phyloP scores from a whole-genome alignment of 192 early-diverging fungal genomes.

The Gaertneriomyces semiglobifer region DNA sequence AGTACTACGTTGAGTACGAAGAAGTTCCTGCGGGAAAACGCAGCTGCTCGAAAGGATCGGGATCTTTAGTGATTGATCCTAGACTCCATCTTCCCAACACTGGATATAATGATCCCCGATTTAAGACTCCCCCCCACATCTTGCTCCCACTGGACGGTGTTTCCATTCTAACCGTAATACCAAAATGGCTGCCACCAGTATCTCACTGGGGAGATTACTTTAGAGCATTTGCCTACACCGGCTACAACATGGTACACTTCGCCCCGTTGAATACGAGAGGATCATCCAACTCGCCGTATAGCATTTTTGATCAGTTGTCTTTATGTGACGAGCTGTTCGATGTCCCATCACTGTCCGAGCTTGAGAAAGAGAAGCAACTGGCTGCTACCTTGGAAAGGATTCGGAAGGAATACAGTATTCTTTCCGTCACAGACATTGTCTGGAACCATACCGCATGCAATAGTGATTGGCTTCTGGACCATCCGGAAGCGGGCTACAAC shows the following conservation, averaged over 20 bases:
- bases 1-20: constrained; percentile 78
- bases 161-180: constrained; percentile 84
- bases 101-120: background rate
- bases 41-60: constrained; percentile 40
- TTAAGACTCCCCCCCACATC: background rate
- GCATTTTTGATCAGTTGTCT: constrained; percentile 91
- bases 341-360: constrained; percentile 41
- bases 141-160: constrained; percentile 84
- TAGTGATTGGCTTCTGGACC: constrained; percentile 88
- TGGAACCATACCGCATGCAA: constrained; percentile 98
- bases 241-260: constrained; percentile 99
- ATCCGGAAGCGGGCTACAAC: constrained; percentile 98
- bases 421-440: constrained; percentile 89
- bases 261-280: constrained; percentile 91
- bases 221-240: constrained; percentile 62
- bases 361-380: constrained; percentile 64
- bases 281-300: constrained; percentile 94
- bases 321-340: constrained; percentile 86
- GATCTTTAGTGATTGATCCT: constrained; percentile 89
- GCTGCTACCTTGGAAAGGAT: constrained; percentile 52
- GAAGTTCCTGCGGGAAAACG: constrained; percentile 6
- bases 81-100: constrained; percentile 53
- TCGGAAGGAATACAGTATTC: constrained; percentile 62
- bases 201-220: constrained; percentile 73
- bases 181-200: constrained; percentile 93